phyloP scores from a whole-genome alignment of 108 stramenopile genomes.

The Conticribra weissflogii region DNA sequence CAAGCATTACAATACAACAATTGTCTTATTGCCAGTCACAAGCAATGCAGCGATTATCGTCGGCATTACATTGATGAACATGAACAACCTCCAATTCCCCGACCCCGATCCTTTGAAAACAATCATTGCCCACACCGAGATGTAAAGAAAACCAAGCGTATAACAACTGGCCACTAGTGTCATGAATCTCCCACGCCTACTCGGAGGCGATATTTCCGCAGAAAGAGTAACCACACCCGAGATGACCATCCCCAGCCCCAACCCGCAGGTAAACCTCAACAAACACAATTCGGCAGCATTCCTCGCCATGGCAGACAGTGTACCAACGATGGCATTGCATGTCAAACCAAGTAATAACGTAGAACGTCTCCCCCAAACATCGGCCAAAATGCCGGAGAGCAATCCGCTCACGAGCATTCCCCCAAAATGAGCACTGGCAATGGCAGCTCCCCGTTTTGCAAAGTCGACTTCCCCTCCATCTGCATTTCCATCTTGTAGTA shows the following conservation, averaged over 20 bases:
- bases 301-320: constrained; percentile 23
- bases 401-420: constrained; percentile 48
- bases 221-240: constrained; percentile 35
- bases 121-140: constrained; percentile 37
- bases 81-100: constrained; percentile 42
- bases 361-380: constrained; percentile 31
- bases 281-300: constrained; percentile 31
- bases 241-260: constrained; percentile 39
- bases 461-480: constrained; percentile 18
- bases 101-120: constrained; percentile 30
- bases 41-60: constrained; percentile 29
- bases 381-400: constrained; percentile 34
- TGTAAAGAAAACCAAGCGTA: constrained; percentile 41
- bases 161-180: constrained; percentile 45
- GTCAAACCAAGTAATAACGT: constrained; percentile 30
- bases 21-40: too few relatives aligned
- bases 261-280: constrained; percentile 37
- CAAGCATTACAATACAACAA: constrained; percentile 16
- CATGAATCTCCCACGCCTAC: constrained; percentile 38
- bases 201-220: constrained; percentile 45
- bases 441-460: constrained; percentile 30
- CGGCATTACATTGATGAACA: constrained; percentile 40
- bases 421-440: constrained; percentile 40
- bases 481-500: constrained; percentile 4
- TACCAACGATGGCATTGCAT: constrained; percentile 30